A percentile compares a stretch with the other conserved stretches of the same genome.
Conservation (phyloP, 2,329 filamentous ascomycete species). For the Ascomycota sp. region DNA sequence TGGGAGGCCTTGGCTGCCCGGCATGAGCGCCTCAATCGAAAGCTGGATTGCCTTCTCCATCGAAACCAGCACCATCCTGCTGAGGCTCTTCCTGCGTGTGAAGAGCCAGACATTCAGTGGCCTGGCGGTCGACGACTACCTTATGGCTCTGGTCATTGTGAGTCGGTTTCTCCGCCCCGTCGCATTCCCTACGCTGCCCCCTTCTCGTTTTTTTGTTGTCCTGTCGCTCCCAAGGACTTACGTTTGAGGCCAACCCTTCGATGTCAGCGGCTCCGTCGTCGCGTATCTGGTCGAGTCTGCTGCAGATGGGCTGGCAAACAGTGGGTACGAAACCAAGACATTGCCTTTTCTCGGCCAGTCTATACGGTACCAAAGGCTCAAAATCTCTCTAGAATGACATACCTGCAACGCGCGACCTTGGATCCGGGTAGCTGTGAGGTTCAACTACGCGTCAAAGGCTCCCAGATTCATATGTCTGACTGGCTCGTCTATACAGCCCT, state of each 20-base stretch:
- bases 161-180: not conserved
- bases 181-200: too few species aligned
- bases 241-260: too few species aligned
- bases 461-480: conserved; percentile 32
- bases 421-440: not conserved
- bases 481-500: conserved; percentile 32
- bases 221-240: too few species aligned
- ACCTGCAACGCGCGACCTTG: not conserved
- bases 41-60: too few species aligned
- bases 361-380: too few species aligned
- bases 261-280: too few species aligned
- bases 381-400: not conserved
- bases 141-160: not conserved
- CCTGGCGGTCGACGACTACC: not conserved
- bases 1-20: too few species aligned
- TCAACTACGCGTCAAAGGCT: conserved; percentile 13
- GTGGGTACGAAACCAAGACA: not conserved
- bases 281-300: too few species aligned
- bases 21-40: too few species aligned
- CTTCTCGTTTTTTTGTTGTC: too few species aligned
- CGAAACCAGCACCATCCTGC: not conserved
- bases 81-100: not conserved
- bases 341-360: too few species aligned
- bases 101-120: not conserved
- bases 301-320: conserved; percentile 1